Base-by-base conservation (phyloP, 805 yeast species). In the Kodamaea kakaduensis region DNA sequence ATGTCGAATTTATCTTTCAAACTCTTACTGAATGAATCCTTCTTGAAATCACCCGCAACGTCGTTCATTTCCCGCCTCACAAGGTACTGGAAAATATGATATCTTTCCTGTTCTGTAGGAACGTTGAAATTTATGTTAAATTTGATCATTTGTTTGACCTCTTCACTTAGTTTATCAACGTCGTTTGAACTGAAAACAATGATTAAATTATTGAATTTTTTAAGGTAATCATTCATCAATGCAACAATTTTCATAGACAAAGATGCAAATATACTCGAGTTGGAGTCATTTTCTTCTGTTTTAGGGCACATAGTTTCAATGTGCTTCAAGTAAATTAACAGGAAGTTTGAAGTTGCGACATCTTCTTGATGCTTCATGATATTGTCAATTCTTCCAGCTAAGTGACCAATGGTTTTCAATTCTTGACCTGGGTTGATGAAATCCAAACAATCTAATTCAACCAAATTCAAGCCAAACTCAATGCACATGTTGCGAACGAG, bases 71-170 rank as follows among this genome's bases (percentile, higher is more conserved):
- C 63, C 15, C 50, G 42, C 0, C 48, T 38, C 2, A 67, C 53
- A 25, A 82, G 61, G 55, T 71, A 72, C 32, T 64, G 51, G 52
- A 89, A 80, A 3, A 90, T 81, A 17, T 61, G 61, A 18, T 47
- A 54, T 49, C 98, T 72, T 58, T 93, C 97, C 1, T 46, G 38
- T 52, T 90, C 97, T 14, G 71, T 66, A 0, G 97, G 96, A 1
- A 88, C 94, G 3, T 76, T 71, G 7, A 90, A 67, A 12, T 74
- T 75, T 13, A 89, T 64, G 50, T 86, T 95, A 58, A 88, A 89
- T 50, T 80, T 84, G 48, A 88, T 70, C 28, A 72, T 66, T 32
- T 83, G 74, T 44, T 94, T 71, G 2, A 88, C 57, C 14, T 71
- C 68, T 33, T 78, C 84, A 17, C 85, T 75, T 9, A 90, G 54